Evolutionary conservation across 2,329 filamentous ascomycete genomes (phyloP).

Genomic region (Epicoccum nigrum): DNA sequence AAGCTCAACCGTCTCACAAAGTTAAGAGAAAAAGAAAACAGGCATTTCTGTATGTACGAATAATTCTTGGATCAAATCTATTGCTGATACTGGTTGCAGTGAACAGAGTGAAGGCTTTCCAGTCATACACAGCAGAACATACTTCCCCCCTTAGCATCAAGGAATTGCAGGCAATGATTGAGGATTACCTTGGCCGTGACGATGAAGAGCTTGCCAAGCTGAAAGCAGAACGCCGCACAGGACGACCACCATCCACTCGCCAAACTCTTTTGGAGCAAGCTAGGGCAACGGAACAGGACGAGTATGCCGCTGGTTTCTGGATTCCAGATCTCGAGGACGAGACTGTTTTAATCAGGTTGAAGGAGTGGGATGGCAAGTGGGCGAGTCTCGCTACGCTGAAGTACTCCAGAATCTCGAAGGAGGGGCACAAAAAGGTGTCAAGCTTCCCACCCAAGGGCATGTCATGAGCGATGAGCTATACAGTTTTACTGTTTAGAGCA

Average conservation of each 20-base stretch:
- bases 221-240: constrained; percentile 74
- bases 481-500: background rate
- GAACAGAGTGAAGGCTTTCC: constrained; percentile 73
- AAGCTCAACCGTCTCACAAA: constrained; percentile 75
- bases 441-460: constrained; percentile 73
- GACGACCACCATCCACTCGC: constrained; percentile 75
- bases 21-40: constrained; percentile 75
- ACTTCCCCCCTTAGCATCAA: constrained; percentile 54
- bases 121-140: constrained; percentile 65
- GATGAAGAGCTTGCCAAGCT: constrained; percentile 72
- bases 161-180: constrained; percentile 60
- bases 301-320: constrained; percentile 86
- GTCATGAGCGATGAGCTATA: constrained; percentile 32
- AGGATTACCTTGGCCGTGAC: constrained; percentile 62
- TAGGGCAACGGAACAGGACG: constrained; percentile 73
- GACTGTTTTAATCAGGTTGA: constrained; percentile 69
- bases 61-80: too few species aligned
- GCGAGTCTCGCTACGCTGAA: constrained; percentile 74
- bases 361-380: constrained; percentile 85
- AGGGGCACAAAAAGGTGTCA: constrained; percentile 69
- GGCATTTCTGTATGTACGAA: constrained; percentile 67
- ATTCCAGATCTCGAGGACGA: constrained; percentile 76
- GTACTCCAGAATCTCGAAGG: constrained; percentile 75
- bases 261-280: constrained; percentile 79
- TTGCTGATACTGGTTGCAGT: constrained; percentile 54